Conservation (phyloP, 2,329 filamentous ascomycete species). For the Rhytidhysteron rufulum region DNA sequence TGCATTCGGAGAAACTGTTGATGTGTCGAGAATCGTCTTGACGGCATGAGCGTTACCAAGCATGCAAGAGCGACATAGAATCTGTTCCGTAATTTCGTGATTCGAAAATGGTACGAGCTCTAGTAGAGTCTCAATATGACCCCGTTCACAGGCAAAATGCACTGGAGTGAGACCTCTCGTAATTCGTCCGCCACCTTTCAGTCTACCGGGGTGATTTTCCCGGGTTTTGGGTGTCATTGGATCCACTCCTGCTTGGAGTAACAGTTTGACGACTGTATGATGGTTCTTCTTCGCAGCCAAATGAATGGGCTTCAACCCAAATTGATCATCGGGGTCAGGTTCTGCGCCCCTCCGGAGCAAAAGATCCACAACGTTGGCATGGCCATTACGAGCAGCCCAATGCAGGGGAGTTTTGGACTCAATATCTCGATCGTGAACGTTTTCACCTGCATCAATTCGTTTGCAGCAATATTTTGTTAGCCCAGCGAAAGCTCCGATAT, state of each 20-base stretch:
- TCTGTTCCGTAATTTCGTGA: constrained; percentile 16
- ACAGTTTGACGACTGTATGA: constrained; percentile 17
- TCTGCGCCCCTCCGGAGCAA: constrained; percentile 18
- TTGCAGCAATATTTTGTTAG: neutral
- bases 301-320: constrained; percentile 35
- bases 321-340: constrained; percentile 10
- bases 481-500: neutral
- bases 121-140: constrained; percentile 22
- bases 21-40: constrained; percentile 23
- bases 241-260: constrained; percentile 36
- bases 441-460: neutral
- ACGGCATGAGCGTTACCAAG: constrained; percentile 15
- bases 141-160: constrained; percentile 25
- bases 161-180: constrained; percentile 23
- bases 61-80: constrained; percentile 23
- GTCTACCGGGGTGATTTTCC: constrained; percentile 7
- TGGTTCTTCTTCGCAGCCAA: constrained; percentile 31
- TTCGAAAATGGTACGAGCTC: constrained; percentile 25
- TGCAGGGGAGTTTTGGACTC: constrained; percentile 10
- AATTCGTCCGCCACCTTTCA: constrained; percentile 6
- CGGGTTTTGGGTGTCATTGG: constrained; percentile 25
- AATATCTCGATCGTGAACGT: constrained; percentile 6
- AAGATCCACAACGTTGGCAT: constrained; percentile 7
- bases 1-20: constrained; percentile 30
- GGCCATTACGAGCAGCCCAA: constrained; percentile 10